Percentiles rank a stretch among this genome's conserved stretches.
phyloP scores from a whole-genome alignment of 306 rosid species.

The Senna tora region DNA sequence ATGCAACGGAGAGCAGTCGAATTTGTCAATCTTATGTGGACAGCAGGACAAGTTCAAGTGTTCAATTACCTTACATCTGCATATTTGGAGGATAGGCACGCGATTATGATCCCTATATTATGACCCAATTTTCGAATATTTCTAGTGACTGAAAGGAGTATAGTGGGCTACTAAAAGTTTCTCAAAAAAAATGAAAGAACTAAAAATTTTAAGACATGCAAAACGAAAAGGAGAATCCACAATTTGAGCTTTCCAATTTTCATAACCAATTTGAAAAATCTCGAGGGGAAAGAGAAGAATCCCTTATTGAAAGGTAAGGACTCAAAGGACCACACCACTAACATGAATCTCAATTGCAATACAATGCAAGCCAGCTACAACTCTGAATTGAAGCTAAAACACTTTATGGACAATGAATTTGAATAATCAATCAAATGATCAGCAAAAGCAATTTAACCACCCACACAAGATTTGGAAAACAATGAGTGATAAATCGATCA shows the following conservation, averaged over 20 bases:
- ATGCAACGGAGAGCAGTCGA: background rate
- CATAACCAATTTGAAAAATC: background rate
- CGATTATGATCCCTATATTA: background rate
- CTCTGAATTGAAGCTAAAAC: background rate
- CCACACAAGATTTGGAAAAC: background rate
- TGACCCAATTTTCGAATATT: background rate
- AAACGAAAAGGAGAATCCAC: background rate
- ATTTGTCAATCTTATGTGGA: background rate
- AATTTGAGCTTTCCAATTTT: background rate
- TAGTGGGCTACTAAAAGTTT: background rate
- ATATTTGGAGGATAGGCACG: background rate
- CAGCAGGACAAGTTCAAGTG: background rate
- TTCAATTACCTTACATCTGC: background rate
- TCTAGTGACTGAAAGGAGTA: background rate
- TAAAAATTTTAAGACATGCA: background rate
- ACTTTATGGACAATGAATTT: constrained; percentile 19
- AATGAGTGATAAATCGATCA: background rate
- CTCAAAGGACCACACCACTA: background rate
- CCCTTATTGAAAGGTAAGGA: too few species aligned
- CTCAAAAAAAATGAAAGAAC: background rate
- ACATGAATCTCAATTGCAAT: background rate
- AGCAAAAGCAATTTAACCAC: constrained; percentile 5
- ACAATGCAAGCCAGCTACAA: background rate
- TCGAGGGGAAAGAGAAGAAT: too few species aligned
- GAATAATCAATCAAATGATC: constrained; percentile 32